Percentiles rank a stretch among this genome's conserved stretches.
Evolutionary conservation across 169 alveolate species (phyloP).

Genomic region (Plasmodium knowlesi): DNA sequence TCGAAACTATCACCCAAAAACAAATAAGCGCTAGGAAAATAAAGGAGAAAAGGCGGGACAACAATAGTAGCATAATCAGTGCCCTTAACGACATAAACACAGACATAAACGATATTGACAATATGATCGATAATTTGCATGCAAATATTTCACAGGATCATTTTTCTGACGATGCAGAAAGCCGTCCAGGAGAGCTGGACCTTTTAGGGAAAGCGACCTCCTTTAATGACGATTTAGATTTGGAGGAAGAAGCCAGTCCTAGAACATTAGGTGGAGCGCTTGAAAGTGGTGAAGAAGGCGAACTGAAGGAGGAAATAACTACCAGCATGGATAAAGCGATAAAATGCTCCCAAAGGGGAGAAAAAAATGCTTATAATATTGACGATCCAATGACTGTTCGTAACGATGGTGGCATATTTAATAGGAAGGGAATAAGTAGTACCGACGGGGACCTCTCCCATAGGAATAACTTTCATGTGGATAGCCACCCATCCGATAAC

Average conservation of each 20-base stretch:
- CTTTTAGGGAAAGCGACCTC: not conserved
- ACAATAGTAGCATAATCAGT: not conserved
- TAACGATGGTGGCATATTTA: not conserved
- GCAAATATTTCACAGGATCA: constrained; percentile 2
- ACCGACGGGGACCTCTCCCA: not conserved
- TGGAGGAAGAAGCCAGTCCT: not conserved
- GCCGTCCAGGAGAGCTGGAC: constrained; percentile 18
- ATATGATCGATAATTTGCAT: constrained; percentile 43
- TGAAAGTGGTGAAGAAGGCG: not conserved
- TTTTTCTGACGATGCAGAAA: constrained; percentile 24
- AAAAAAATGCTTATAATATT: not conserved
- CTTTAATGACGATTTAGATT: not conserved
- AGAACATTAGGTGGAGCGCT: not conserved
- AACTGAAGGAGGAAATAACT: not conserved
- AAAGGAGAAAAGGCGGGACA: not conserved
- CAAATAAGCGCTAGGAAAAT: not conserved
- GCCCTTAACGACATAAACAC: constrained; percentile 35
- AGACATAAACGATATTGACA: constrained; percentile 49
- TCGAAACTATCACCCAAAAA: not conserved
- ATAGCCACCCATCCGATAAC: not conserved
- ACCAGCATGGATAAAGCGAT: not conserved
- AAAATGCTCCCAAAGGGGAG: not conserved
- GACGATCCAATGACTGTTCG: not conserved
- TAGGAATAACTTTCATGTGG: not conserved
- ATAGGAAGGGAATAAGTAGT: not conserved